Base-by-base conservation (phyloP, 2,329 filamentous ascomycete genomes). In the Chalaropsis thielavioides region DNA sequence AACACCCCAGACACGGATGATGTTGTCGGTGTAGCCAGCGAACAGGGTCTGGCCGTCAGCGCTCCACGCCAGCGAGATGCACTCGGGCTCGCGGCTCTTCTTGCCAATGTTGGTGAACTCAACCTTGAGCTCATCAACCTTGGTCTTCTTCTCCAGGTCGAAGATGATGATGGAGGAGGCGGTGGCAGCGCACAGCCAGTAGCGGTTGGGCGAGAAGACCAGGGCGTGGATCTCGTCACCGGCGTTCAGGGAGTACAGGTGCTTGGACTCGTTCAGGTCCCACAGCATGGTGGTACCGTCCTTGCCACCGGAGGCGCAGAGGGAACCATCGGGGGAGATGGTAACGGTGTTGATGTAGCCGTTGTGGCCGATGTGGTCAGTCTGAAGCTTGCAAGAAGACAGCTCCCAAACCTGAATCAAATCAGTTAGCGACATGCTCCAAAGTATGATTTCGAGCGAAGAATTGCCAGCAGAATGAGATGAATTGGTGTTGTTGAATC, bases 111-210 rank as follows among this genome's bases (percentile, higher is more conserved):
- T 85, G 75, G 89, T 81, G 82, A 92, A 95, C 76, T 91, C 83
- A 83, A 94, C 96, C 79, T 99, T 94, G 79, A 99, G 87, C 87
- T 97, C 94, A 75, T 97, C 92, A 76, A 97, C 92, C 89, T 96
- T 97, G 88, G 88, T 95, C 92, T 99, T 99, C 92, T 99, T 99
- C 90, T 99, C 94, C 73, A 99, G 87, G 77, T 99, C 94, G 83
- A 99, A 99, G 85, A 99, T 97, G 86, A 96, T 96, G 86, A 99
- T 97, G 85, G 86, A 91, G 82, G 85, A 90, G 76, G 90, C 85
- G 70, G 94, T 99, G 77, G 94, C 94, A 76, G 94, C 94, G 86
- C 94, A 99, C 73, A 99, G 88, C 94, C 94, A 99, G 90, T 99
- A 99, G 80, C 94, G 89, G 90, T 99, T 99, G 77, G 94, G 94